Evolutionary conservation across 2,329 filamentous ascomycete genomes (phyloP), one percentile per base, ranked within the genome.

Genomic region (Epichloe sp.): DNA sequence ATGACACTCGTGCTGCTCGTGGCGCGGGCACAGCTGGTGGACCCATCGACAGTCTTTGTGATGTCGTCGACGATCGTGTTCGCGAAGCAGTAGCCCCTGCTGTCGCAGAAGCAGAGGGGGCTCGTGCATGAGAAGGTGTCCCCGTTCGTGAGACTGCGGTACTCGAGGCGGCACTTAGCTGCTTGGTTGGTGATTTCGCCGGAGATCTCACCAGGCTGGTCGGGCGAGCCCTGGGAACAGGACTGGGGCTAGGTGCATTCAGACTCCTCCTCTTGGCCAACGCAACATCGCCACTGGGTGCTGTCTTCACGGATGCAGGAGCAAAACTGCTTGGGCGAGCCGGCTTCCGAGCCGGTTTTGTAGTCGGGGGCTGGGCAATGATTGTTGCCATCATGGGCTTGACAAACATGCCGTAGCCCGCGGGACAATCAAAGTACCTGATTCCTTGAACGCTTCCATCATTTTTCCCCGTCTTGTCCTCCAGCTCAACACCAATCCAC

Each of bases 401-500:
- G 51, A 96, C 79, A 62, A 98, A 97, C 80, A 98, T 93, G 63
- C 82, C 82, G 56, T 74, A 74, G 41, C 74, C 88, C 80, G 78
- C 83, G 68, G 64, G 77, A 69, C 91, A 97, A 47, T 90, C 81
- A 60, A 95, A 97, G 65, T 97, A 97, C 19, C 88, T 76, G 63
- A 88, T 79, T 55, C 88, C 90, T 66, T 91, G 80, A 45, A 97
- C 88, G 51, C 86, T 85, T 57, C 91, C 91, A 75, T 97, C 88
- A 61, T 97, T 97, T 73, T 97, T 97, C 35, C 93, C 91, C 19
- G 78, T 80, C 49, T 83, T 74, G 45, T 88, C 85, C 49, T 88
- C 82, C 52, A 97, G 79, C 71, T 95, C 90, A 53, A 97, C 79
- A 56, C 91, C 91, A 53, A 96, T 75, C 88, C 90, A 97, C 55